These are phyloP conservation scores for Neonothopanus nambi DNA, from an alignment of 1,284 basidiomycete genomes.

Conservation along the genomic window DNA sequence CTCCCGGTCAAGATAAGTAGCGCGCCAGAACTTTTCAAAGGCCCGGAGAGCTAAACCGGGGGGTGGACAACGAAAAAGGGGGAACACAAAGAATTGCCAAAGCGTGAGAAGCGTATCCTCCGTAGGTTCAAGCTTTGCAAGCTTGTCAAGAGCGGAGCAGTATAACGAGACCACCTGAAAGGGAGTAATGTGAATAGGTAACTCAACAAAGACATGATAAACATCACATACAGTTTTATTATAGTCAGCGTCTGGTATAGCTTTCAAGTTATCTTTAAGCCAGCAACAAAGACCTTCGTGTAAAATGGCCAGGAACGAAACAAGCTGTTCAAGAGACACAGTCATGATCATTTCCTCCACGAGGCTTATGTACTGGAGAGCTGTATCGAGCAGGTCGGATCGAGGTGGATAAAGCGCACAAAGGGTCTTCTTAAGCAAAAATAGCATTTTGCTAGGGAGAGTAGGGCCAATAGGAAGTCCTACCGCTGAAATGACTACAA, in stretches of 20 bases:
- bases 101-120: slow-evolving; percentile 37
- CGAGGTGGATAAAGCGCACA: slow-evolving; percentile 33
- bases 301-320: slow-evolving; percentile 35
- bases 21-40: slow-evolving; percentile 53
- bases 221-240: slow-evolving; percentile 43
- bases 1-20: slow-evolving; percentile 41
- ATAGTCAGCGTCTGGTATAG: slow-evolving; percentile 44
- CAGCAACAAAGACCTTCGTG: slow-evolving; percentile 46
- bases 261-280: slow-evolving; percentile 47
- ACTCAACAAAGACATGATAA: not conserved
- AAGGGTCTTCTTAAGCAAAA: slow-evolving; percentile 30
- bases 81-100: slow-evolving; percentile 45
- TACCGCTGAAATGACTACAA: slow-evolving; percentile 4
- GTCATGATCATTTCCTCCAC: slow-evolving; percentile 34
- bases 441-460: not conserved
- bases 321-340: slow-evolving; percentile 24
- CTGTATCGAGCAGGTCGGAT: slow-evolving; percentile 26
- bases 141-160: slow-evolving; percentile 36
- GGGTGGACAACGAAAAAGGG: slow-evolving; percentile 45
- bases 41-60: slow-evolving; percentile 48
- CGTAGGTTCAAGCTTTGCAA: slow-evolving; percentile 39
- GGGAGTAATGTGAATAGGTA: slow-evolving; percentile 6
- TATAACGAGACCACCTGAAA: slow-evolving; percentile 48
- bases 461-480: not conserved
- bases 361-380: slow-evolving; percentile 36